Conservation (phyloP, 1,284 basidiomycete genomes). For the Lignosus rhinocerotis region DNA sequence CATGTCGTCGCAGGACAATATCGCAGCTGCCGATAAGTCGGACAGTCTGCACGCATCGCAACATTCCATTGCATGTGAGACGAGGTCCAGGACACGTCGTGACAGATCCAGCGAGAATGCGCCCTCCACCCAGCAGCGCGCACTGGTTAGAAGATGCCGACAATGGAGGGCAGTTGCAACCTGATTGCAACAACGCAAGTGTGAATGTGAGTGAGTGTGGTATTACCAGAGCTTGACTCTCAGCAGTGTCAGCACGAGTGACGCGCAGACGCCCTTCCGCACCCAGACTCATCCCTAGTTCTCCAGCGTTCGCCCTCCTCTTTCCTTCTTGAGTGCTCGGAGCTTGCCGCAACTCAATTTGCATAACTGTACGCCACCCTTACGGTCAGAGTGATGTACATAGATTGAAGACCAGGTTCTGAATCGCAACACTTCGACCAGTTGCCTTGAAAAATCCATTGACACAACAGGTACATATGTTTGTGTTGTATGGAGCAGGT, state of each 20-base stretch:
- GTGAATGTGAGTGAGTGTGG: too few relatives aligned
- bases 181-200: too few relatives aligned
- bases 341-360: conserved; percentile 28
- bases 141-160: too few relatives aligned
- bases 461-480: conserved; percentile 52
- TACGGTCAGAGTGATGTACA: background rate
- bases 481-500: background rate
- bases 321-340: background rate
- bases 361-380: conserved; percentile 32
- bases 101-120: background rate
- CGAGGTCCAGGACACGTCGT: conserved; percentile 12
- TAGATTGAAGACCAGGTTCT: conserved; percentile 6
- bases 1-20: conserved; percentile 11
- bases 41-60: conserved; percentile 49
- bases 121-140: too few relatives aligned
- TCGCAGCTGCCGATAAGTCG: conserved; percentile 36
- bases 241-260: background rate
- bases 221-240: too few relatives aligned
- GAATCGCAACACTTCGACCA: conserved; percentile 25
- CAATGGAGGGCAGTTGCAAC: too few relatives aligned
- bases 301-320: background rate
- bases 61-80: conserved; percentile 52
- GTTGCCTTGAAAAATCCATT: conserved; percentile 89
- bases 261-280: conserved; percentile 3
- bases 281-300: conserved; percentile 11